Percentiles rank a stretch among this genome's conserved stretches.
phyloP scores from a whole-genome alignment of 1,284 basidiomycete species.

The Tilletia indica region DNA sequence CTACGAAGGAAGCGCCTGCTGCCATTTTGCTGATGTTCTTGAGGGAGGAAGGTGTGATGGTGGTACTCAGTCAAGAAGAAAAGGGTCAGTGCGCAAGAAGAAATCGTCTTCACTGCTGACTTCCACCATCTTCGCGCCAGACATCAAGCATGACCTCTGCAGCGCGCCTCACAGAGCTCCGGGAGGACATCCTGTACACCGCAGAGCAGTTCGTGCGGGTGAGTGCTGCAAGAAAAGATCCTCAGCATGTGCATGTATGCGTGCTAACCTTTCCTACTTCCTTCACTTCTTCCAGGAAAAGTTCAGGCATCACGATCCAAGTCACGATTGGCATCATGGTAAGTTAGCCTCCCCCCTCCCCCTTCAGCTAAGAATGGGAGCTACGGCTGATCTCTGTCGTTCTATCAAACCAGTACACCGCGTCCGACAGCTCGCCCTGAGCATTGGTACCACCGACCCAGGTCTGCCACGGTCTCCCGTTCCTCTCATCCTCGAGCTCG shows the following conservation, averaged over 20 bases:
- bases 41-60: too few species aligned
- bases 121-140: not conserved
- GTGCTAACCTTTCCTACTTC: not conserved
- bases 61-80: too few species aligned
- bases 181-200: constrained; percentile 12
- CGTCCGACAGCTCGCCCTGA: constrained; percentile 72
- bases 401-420: constrained; percentile 64
- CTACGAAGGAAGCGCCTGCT: constrained; percentile 2
- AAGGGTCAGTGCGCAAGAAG: not conserved
- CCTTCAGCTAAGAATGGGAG: too few species aligned
- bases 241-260: not conserved
- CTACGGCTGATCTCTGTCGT: not conserved
- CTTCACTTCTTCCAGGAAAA: not conserved
- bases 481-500: constrained; percentile 73
- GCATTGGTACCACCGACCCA: constrained; percentile 64
- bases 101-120: not conserved
- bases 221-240: not conserved
- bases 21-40: not conserved
- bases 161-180: not conserved
- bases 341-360: too few species aligned
- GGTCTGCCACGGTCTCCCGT: constrained; percentile 58
- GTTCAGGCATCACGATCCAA: constrained; percentile 70
- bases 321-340: constrained; percentile 78
- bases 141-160: not conserved
- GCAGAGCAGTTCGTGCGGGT: constrained; percentile 6